Conservation (phyloP, 306 rosid species). For the Cucurbita argyrosperma region DNA sequence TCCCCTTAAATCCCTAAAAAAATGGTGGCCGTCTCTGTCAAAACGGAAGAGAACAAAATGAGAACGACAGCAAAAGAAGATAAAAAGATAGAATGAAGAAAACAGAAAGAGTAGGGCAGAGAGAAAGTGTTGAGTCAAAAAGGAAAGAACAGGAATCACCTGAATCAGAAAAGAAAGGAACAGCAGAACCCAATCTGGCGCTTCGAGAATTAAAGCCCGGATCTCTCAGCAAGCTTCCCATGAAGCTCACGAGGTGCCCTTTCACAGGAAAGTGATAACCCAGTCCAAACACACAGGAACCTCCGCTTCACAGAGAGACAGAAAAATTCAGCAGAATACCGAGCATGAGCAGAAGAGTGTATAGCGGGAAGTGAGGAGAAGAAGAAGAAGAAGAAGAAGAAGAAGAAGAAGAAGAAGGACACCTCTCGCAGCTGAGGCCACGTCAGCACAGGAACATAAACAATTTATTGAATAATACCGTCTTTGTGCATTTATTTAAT, state of each 20-base stretch:
- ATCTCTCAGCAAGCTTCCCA: constrained; percentile 68
- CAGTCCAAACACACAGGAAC: background rate
- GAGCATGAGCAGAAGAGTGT: background rate
- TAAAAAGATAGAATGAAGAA: background rate
- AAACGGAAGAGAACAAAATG: constrained; percentile 9
- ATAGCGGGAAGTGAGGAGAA: background rate
- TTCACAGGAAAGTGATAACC: constrained; percentile 34
- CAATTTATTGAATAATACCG: no score
- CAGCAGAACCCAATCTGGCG: constrained; percentile 7
- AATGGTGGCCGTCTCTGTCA: constrained; percentile 14
- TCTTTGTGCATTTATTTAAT: no score
- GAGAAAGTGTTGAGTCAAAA: background rate
- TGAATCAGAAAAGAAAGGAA: constrained; percentile 35
- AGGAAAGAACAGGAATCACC: constrained; percentile 34
- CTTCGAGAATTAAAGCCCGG: constrained; percentile 45
- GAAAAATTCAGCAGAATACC: background rate
- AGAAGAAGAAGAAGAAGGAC: constrained; percentile 12
- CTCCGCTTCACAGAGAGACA: background rate
- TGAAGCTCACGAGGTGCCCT: constrained; percentile 58
- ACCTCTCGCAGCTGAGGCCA: constrained; percentile 30
- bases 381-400: background rate
- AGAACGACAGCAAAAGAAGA: background rate
- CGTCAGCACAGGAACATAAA: constrained; percentile 11
- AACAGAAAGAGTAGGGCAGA: constrained; percentile 12
- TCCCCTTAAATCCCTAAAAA: constrained; percentile 2